Base-by-base conservation (phyloP, 2,329 filamentous ascomycete species). In the Pseudodiploospora longispora region DNA sequence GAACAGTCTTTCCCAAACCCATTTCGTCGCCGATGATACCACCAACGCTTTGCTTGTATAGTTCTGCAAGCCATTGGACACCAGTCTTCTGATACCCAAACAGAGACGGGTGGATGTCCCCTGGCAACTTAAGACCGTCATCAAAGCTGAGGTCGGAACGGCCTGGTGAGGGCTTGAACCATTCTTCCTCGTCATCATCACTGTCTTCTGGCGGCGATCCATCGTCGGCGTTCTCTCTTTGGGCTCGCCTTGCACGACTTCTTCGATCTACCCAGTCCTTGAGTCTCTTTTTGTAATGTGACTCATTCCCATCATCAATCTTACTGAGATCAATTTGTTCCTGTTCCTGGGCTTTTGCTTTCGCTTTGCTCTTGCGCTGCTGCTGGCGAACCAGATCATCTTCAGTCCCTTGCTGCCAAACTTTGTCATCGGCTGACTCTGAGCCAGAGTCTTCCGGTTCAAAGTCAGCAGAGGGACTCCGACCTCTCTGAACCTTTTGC, bases 71-170 rank as follows among this genome's bases (percentile, higher is more conserved):
- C 93, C 93, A 98, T 59, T 95, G 86, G 4, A 98, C 89, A 4
- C 91, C 90, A 0, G 89, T 96, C 63, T 95, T 96, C 58, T 98
- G 93, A 54, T 98, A 98, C 50, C 94, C 88, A 56, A 97, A 98
- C 0, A 98, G 70, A 3, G 88, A 88, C 0, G 89, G 88, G 52
- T 86, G 90, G 6, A 98, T 91, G 55, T 98, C 93, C 2, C 93
- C 93, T 1, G 93, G 93, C 4, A 98, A 72, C 41, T 78, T 85
- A 45, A 94, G 79, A 3, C 79, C 84, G 34, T 86, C 83, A 42
- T 85, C 82, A 40, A 95, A 80, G 5, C 75, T 66, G 40, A 87
- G 77, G 60, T 96, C 90, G 0, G 85, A 72, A 33, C 85, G 78
- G 33, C 85, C 87, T 0, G 93, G 94, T 52, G 94, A 89, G 4